phyloP scores from a whole-genome alignment of 306 rosid species.

The Trifolium subterraneum region DNA sequence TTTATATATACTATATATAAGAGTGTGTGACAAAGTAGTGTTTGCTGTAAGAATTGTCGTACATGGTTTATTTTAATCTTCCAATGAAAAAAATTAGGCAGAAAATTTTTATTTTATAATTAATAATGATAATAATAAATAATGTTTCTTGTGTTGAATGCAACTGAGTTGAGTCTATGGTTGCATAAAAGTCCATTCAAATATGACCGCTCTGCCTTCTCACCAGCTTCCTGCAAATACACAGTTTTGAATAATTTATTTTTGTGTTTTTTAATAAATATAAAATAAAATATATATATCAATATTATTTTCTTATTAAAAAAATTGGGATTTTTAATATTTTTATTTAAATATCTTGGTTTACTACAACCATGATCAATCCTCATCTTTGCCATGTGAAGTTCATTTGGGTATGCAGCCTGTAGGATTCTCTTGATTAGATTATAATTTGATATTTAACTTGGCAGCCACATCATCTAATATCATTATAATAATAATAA shows the following conservation, averaged over 20 bases:
- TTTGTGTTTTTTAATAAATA: too few species aligned
- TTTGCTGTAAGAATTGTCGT: conserved; percentile 36
- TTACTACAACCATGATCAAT: background rate
- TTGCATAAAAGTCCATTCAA: conserved; percentile 38
- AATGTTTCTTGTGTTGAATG: conserved; percentile 23
- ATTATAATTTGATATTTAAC: conserved; percentile 4
- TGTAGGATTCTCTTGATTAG: background rate
- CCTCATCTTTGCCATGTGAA: conserved; percentile 24
- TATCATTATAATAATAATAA: too few species aligned
- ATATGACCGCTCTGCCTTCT: conserved; percentile 43
- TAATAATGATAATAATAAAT: background rate
- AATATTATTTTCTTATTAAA: background rate
- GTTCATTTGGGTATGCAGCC: background rate
- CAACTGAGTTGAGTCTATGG: conserved; percentile 2
- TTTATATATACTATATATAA: conserved; percentile 2
- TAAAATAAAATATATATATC: background rate
- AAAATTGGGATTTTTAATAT: background rate
- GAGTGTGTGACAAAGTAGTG: background rate
- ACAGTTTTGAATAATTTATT: background rate
- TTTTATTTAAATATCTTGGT: background rate
- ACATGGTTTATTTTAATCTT: background rate
- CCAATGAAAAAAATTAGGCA: background rate
- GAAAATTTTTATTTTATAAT: background rate
- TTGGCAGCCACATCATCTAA: background rate
- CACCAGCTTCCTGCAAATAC: conserved; percentile 29